Conservation (phyloP, 805 yeast species). For the Yarrowia porcina region DNA sequence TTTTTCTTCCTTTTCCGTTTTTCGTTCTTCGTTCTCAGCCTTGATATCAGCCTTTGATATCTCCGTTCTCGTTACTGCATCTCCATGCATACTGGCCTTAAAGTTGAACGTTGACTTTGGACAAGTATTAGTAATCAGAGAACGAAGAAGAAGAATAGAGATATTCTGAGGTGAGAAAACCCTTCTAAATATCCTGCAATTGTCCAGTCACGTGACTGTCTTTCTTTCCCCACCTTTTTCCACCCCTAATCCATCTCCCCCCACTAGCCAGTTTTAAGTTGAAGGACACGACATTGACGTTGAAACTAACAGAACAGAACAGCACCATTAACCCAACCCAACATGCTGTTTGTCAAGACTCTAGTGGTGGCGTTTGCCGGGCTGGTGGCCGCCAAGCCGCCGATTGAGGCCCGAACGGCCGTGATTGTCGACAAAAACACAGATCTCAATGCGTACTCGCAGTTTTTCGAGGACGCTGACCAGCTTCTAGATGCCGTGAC, state of each 20-base stretch:
- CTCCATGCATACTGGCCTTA: too few species aligned
- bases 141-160: too few species aligned
- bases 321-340: neutral
- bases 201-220: too few species aligned
- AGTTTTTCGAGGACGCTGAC: conserved; percentile 31
- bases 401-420: conserved; percentile 33
- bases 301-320: neutral
- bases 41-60: too few species aligned
- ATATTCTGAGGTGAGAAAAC: too few species aligned
- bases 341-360: neutral
- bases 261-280: too few species aligned
- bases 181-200: too few species aligned
- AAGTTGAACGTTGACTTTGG: too few species aligned
- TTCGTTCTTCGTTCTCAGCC: neutral
- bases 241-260: too few species aligned
- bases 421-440: conserved; percentile 36
- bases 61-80: too few species aligned
- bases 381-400: conserved; percentile 27
- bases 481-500: conserved; percentile 26
- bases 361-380: conserved; percentile 5
- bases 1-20: neutral
- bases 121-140: too few species aligned
- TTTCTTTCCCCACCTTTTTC: too few species aligned
- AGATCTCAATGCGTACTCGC: conserved; percentile 27
- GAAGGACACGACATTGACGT: neutral